phyloP scores from a whole-genome alignment of 495 filamentous ascomycete genomes.

The Daldinia childiae region DNA sequence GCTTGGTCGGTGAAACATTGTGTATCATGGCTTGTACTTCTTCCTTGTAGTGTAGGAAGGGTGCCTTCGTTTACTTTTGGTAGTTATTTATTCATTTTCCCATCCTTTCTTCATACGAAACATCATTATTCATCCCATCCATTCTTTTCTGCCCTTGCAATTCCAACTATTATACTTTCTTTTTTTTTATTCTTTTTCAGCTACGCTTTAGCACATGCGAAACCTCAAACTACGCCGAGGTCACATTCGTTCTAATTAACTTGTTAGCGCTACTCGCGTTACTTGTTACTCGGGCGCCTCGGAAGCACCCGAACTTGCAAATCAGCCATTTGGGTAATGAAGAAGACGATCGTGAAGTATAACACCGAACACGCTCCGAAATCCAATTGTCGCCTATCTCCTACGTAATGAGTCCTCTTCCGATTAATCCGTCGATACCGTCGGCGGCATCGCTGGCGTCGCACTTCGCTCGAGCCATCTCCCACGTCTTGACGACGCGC shows the following conservation, averaged over 20 bases:
- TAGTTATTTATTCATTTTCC: conserved; percentile 4
- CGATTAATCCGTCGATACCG: conserved; percentile 17
- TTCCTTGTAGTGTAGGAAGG: conserved; percentile 18
- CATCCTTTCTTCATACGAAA: conserved; percentile 13
- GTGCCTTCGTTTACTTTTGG: not conserved
- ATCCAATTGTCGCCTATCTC: not conserved
- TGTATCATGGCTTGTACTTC: conserved; percentile 35
- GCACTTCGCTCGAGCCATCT: conserved; percentile 30
- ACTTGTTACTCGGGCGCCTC: conserved; percentile 21
- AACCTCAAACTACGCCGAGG: conserved; percentile 5
- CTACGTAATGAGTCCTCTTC: conserved; percentile 33
- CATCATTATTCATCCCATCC: conserved; percentile 5
- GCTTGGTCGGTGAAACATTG: conserved; percentile 32
- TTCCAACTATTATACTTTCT: conserved; percentile 20
- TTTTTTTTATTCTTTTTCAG: conserved; percentile 12
- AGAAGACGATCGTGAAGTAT: conserved; percentile 14
- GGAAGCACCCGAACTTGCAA: conserved; percentile 25
- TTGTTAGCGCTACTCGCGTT: conserved; percentile 3
- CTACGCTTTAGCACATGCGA: not conserved
- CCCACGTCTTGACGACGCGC: conserved; percentile 18
- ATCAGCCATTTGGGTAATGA: conserved; percentile 24
- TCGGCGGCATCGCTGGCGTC: conserved; percentile 8
- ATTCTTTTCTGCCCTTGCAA: conserved; percentile 4
- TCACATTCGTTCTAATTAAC: not conserved
- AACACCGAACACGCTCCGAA: not conserved